These are phyloP conservation scores for Mucor saturninus DNA, from an alignment of 371 early-diverging fungal genomes.

Conservation along the genomic window DNA sequence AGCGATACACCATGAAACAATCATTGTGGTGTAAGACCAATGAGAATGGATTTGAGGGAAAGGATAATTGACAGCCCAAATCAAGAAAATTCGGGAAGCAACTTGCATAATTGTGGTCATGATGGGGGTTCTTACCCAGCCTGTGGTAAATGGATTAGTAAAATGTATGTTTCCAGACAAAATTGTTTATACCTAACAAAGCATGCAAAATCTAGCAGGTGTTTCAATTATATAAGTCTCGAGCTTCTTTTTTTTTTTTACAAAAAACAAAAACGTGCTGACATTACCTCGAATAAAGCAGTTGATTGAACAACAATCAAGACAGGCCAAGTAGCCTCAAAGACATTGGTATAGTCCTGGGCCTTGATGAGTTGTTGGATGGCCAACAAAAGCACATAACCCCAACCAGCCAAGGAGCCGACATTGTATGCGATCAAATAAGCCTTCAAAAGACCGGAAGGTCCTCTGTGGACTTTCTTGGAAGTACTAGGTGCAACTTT, in stretches of 20 bases:
- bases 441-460: conserved; percentile 12
- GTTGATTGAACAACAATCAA: conserved; percentile 74
- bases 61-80: conserved; percentile 77
- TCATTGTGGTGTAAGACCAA: conserved; percentile 80
- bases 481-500: background rate
- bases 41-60: conserved; percentile 71
- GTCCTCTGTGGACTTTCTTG: conserved; percentile 4
- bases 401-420: conserved; percentile 78
- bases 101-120: conserved; percentile 86
- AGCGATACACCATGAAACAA: conserved; percentile 92
- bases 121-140: conserved; percentile 80
- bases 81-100: conserved; percentile 82
- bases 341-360: conserved; percentile 57
- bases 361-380: conserved; percentile 14
- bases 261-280: no score
- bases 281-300: conserved; percentile 76
- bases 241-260: background rate
- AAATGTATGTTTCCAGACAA: background rate
- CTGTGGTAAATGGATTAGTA: background rate
- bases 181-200: conserved; percentile 41
- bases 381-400: conserved; percentile 61
- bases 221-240: background rate
- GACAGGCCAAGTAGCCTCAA: conserved; percentile 60
- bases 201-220: conserved; percentile 11
- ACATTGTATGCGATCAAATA: conserved; percentile 83